phyloP scores from a whole-genome alignment of 805 yeast species.

The Ogataea chonburiensis region DNA sequence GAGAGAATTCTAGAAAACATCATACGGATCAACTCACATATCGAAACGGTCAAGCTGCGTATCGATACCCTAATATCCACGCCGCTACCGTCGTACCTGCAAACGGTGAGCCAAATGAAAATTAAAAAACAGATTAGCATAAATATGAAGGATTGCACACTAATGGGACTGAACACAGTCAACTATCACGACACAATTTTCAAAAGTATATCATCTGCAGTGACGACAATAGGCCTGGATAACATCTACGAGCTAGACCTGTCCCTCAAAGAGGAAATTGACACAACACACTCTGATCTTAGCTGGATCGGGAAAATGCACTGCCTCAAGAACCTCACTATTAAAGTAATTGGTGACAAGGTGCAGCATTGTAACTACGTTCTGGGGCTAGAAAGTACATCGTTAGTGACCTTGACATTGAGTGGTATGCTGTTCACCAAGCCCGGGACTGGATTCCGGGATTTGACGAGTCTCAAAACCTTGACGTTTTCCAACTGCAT shows the following conservation, averaged over 20 bases:
- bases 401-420: conserved; percentile 10
- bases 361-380: conserved; percentile 13
- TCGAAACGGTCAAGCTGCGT: conserved; percentile 16
- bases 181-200: conserved; percentile 6
- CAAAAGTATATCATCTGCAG: conserved; percentile 16
- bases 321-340: conserved; percentile 12
- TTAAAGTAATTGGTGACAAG: conserved; percentile 18
- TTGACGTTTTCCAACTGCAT: conserved; percentile 19
- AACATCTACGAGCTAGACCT: conserved; percentile 20
- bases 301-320: conserved; percentile 17
- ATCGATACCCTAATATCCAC: conserved; percentile 19
- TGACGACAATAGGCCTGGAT: conserved; percentile 12
- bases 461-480: conserved; percentile 11
- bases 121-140: conserved; percentile 19
- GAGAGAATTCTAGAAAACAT: conserved; percentile 20
- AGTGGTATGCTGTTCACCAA: conserved; percentile 14
- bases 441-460: conserved; percentile 8
- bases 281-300: conserved; percentile 11
- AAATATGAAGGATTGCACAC: conserved; percentile 15
- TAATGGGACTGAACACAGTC: conserved; percentile 6
- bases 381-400: conserved; percentile 12
- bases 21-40: conserved; percentile 16
- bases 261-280: conserved; percentile 18
- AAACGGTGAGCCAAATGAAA: conserved; percentile 18
- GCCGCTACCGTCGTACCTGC: conserved; percentile 18